These are phyloP conservation scores for Aspergillus tamarii DNA, from an alignment of 2,329 filamentous ascomycete species.

Conservation along the genomic window DNA sequence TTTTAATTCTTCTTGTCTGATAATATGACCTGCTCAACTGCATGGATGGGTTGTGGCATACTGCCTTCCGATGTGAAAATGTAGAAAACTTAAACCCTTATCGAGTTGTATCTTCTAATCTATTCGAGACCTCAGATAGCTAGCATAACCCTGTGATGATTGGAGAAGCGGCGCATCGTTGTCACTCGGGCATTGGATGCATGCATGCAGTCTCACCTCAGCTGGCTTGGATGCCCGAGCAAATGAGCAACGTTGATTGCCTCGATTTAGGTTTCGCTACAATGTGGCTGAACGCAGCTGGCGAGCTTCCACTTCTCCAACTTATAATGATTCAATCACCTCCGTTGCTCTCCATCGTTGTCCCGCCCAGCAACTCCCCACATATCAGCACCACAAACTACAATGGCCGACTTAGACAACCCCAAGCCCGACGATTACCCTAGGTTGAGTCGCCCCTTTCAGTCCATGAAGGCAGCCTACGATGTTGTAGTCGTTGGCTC, in stretches of 20 bases:
- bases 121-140: too few relatives aligned
- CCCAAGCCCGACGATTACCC: neutral
- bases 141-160: too few relatives aligned
- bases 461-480: conserved; percentile 44
- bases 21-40: too few relatives aligned
- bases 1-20: too few relatives aligned
- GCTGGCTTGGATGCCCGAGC: neutral
- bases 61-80: too few relatives aligned
- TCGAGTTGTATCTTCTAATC: too few relatives aligned
- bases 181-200: neutral
- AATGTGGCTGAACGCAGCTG: neutral
- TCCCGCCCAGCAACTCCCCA: neutral
- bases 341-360: neutral
- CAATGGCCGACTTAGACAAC: neutral
- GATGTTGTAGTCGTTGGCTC: conserved; percentile 71
- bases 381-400: neutral
- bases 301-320: neutral
- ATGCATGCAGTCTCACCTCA: neutral
- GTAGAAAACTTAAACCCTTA: too few relatives aligned
- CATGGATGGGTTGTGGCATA: too few relatives aligned
- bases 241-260: neutral
- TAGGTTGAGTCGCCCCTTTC: neutral
- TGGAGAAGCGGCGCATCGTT: neutral
- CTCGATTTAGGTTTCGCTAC: neutral
- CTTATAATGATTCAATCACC: neutral